phyloP scores from a whole-genome alignment of 768 basidiomycete genomes.

The Pleurotus pulmonarius region DNA sequence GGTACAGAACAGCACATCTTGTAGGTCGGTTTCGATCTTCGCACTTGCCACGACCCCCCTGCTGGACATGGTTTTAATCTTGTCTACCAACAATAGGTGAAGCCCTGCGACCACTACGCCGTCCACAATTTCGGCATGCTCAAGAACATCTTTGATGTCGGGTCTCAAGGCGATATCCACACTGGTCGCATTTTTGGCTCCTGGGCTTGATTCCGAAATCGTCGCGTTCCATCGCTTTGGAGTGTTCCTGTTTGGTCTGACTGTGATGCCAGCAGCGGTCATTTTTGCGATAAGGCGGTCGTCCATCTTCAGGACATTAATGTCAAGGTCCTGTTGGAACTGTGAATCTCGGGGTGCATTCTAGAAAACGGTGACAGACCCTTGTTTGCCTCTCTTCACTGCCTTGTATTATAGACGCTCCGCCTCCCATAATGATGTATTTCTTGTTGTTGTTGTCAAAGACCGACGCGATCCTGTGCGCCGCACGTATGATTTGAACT shows the following conservation, averaged over 20 bases:
- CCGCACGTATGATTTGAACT: background rate
- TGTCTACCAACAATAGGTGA: slow-evolving; percentile 5
- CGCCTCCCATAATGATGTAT: slow-evolving; percentile 5
- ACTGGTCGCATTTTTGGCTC: slow-evolving; percentile 2
- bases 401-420: slow-evolving; percentile 4
- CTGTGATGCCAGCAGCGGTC: background rate
- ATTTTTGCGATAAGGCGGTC: background rate
- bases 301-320: background rate
- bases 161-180: slow-evolving; percentile 1
- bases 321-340: background rate
- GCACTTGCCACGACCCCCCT: background rate
- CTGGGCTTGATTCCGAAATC: slow-evolving; percentile 1
- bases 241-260: background rate
- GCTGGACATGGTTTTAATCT: background rate
- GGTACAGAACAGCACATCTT: slow-evolving; percentile 3
- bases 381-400: background rate
- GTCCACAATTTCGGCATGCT: background rate
- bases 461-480: background rate
- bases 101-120: background rate
- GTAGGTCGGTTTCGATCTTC: slow-evolving; percentile 1
- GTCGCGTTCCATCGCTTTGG: slow-evolving; percentile 1
- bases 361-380: no score
- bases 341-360: no score
- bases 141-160: background rate
- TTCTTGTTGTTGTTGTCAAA: background rate